Percentiles rank a stretch among this genome's conserved stretches.
These are phyloP conservation scores for Aspergillus udagawae DNA, from an alignment of 2,329 filamentous ascomycete genomes.

Conservation along the genomic window DNA sequence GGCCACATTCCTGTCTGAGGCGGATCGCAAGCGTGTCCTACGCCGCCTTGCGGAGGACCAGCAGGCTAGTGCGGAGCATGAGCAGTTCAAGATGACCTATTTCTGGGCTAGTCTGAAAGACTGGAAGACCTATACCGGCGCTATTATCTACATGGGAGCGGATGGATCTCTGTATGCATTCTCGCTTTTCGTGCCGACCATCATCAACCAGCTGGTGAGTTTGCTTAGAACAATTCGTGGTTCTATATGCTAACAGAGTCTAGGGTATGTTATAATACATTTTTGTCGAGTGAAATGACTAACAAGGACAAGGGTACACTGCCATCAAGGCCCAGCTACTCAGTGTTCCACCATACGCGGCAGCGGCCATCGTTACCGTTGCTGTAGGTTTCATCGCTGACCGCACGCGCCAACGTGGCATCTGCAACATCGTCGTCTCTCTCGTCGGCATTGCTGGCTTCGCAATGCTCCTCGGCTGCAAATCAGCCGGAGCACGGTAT, in stretches of 20 bases:
- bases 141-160: slow-evolving; percentile 73
- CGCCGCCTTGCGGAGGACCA: slow-evolving; percentile 66
- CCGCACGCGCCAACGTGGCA: slow-evolving; percentile 64
- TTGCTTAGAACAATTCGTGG: slow-evolving; percentile 12
- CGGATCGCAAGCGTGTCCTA: slow-evolving; percentile 69
- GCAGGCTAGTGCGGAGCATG: slow-evolving; percentile 69
- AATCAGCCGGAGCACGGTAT: slow-evolving; percentile 67
- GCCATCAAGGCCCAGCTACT: slow-evolving; percentile 66
- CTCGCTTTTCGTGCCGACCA: slow-evolving; percentile 64
- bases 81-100: slow-evolving; percentile 69
- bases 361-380: slow-evolving; percentile 66
- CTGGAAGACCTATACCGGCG: slow-evolving; percentile 77
- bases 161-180: slow-evolving; percentile 58
- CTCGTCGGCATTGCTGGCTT: slow-evolving; percentile 73
- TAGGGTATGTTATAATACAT: slow-evolving; percentile 4
- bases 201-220: slow-evolving; percentile 57
- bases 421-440: slow-evolving; percentile 73
- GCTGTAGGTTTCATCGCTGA: slow-evolving; percentile 72
- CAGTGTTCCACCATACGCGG: slow-evolving; percentile 71
- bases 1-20: slow-evolving; percentile 65
- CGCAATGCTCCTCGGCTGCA: slow-evolving; percentile 66
- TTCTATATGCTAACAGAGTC: not conserved
- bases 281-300: not conserved
- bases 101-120: slow-evolving; percentile 70
- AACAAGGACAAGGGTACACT: slow-evolving; percentile 46